phyloP scores from a whole-genome alignment of 495 filamentous ascomycete genomes.

The Chlorociboria aeruginascens region DNA sequence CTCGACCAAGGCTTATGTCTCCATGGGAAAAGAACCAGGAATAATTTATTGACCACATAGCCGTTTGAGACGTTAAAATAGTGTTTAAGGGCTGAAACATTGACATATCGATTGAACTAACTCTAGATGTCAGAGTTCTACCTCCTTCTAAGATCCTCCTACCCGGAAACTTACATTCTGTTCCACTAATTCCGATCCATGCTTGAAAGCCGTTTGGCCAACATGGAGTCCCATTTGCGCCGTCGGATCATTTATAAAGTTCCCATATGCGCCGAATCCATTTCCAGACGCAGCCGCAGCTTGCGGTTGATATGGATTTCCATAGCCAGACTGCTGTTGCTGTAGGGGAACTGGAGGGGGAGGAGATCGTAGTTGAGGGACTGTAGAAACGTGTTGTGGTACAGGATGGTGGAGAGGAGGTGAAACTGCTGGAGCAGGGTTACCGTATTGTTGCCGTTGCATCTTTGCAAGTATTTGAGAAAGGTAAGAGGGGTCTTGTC shows the following conservation, averaged over 20 bases:
- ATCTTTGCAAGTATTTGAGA: constrained; percentile 31
- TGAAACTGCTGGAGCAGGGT: constrained; percentile 61
- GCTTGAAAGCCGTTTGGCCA: constrained; percentile 77
- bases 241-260: constrained; percentile 92
- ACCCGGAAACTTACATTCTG: constrained; percentile 52
- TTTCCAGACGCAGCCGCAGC: constrained; percentile 33
- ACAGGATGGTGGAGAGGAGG: constrained; percentile 97
- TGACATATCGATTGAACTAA: constrained; percentile 87
- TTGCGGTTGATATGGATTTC: constrained; percentile 63
- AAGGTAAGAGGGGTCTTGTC: background rate
- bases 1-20: constrained; percentile 94
- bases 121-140: background rate
- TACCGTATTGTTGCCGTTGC: constrained; percentile 73
- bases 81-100: constrained; percentile 83
- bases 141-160: background rate
- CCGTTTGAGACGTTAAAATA: constrained; percentile 96
- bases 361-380: constrained; percentile 96
- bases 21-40: constrained; percentile 93
- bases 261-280: constrained; percentile 61
- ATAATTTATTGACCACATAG: constrained; percentile 74
- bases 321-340: constrained; percentile 56
- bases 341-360: constrained; percentile 73
- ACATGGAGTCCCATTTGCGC: constrained; percentile 94
- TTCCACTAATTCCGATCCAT: constrained; percentile 86
- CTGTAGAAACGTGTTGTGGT: constrained; percentile 95